These are phyloP conservation scores for Aspergillus hancockii DNA, from an alignment of 495 filamentous ascomycete species.

Conservation along the genomic window DNA sequence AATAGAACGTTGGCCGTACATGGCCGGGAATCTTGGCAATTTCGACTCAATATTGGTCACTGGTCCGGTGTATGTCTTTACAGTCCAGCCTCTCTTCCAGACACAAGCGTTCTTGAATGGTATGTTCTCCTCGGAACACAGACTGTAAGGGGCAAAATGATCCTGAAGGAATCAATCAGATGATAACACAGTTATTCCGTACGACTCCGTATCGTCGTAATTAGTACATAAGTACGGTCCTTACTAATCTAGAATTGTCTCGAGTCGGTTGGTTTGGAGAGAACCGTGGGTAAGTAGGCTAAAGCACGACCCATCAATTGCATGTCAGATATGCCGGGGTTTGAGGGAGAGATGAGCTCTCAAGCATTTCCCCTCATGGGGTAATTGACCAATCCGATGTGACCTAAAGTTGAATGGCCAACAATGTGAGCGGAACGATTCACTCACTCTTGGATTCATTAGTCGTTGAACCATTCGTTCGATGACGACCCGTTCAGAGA, in stretches of 20 bases:
- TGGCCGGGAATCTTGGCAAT: conserved; percentile 9
- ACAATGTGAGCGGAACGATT: not conserved
- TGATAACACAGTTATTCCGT: not conserved
- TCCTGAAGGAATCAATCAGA: not conserved
- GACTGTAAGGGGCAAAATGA: not conserved
- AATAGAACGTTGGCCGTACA: conserved; percentile 5
- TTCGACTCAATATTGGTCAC: not conserved
- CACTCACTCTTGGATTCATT: no score
- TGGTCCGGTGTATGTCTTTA: not conserved
- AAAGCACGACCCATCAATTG: not conserved
- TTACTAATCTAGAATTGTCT: not conserved
- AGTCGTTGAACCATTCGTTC: no score
- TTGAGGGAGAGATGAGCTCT: not conserved
- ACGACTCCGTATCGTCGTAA: not conserved
- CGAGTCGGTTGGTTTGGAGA: not conserved
- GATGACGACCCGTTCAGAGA: no score
- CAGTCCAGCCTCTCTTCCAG: not conserved
- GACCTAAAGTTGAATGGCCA: not conserved
- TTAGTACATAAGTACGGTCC: not conserved
- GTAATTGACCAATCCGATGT: conserved; percentile 2
- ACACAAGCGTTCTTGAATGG: not conserved
- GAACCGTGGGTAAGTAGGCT: not conserved
- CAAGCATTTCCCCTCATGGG: not conserved
- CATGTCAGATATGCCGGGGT: not conserved
- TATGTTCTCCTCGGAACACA: not conserved